Conservation (phyloP, 2,329 filamentous ascomycete species). For the Elsinoe batatas region DNA sequence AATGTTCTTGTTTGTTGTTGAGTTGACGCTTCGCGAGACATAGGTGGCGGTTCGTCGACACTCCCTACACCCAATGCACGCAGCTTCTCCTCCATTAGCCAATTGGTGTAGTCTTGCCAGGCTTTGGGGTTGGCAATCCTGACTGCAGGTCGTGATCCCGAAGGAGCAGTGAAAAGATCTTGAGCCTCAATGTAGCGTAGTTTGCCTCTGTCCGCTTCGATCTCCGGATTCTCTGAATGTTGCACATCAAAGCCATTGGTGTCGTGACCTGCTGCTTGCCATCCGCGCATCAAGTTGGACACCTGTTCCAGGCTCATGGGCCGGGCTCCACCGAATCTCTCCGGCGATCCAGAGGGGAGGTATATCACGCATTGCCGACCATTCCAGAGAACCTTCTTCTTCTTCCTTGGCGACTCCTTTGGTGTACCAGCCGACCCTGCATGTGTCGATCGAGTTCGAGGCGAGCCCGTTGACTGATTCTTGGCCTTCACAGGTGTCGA, state of each 20-base stretch:
- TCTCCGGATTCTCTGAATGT: constrained; percentile 29
- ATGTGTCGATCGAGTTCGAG: background rate
- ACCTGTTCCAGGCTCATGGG: constrained; percentile 45
- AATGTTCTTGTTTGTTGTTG: constrained; percentile 69
- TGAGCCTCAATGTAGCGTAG: constrained; percentile 6
- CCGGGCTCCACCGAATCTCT: constrained; percentile 31
- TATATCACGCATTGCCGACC: constrained; percentile 37
- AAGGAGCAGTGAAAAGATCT: constrained; percentile 21
- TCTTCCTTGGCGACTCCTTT: constrained; percentile 26
- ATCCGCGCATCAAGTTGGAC: constrained; percentile 52
- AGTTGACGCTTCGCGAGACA: constrained; percentile 63
- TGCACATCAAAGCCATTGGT: constrained; percentile 58
- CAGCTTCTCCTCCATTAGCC: constrained; percentile 82
- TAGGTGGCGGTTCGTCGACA: constrained; percentile 56
- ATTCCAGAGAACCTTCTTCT: constrained; percentile 37
- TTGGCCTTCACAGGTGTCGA: background rate
- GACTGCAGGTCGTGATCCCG: constrained; percentile 49
- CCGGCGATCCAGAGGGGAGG: constrained; percentile 35
- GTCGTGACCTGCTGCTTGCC: constrained; percentile 61
- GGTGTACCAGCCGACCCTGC: background rate
- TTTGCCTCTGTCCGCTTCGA: constrained; percentile 11
- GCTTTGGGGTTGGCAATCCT: constrained; percentile 60
- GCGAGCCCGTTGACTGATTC: background rate
- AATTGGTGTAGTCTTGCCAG: constrained; percentile 72
- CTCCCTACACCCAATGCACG: constrained; percentile 80